Base-by-base conservation (phyloP, 192 early-diverging fungal genomes). In the Entophlyctis luteolus region DNA sequence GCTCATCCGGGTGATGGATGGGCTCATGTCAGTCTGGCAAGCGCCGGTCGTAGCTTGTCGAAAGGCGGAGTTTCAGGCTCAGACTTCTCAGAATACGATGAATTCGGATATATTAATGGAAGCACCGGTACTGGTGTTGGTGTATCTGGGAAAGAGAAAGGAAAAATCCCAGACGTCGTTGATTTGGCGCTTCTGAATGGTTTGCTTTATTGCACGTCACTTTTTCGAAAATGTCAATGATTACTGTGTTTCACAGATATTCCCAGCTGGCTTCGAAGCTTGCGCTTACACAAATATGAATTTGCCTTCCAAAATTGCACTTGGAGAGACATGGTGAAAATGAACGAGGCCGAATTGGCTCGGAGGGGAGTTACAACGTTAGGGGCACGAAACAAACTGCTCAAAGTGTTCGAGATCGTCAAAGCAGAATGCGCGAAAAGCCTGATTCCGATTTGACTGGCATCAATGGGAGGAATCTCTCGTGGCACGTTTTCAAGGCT, bases 261-360 rank as follows among this genome's bases (percentile, higher is more conserved):
- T 72, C 92, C 94, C 5, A 83, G 85, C 46, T 98, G 96, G 96
- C 82, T 98, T 65, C 77, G 93, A 46, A 87, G 85, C 58, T 81
- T 97, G 50, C 89, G 96, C 29, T 79, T 98, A 66, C 96, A 98
- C 81, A 98, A 98, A 79, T 98, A 98, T 79, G 93, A 90, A 25
- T 60, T 83, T 20, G 86, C 93, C 38, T 95, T 98, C 82, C 87
- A 92, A 25, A 81, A 80, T 16, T 87, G 90, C 83, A 77, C 87
- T 55, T 98, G 94, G 93, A 85, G 87, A 52, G 87, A 91, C 32
- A 91, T 98, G 63, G 87, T 98, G 42, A 85, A 88, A 50, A 71
- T 98, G 71, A 79, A 77, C 25, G 96, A 98, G 56, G 86, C 90
- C 34, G 84, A 88, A 27, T 80, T 98, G 66, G 82, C 84, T 38